Base-by-base conservation (phyloP, 768 basidiomycete species). In the Steccherinum ochraceum region DNA sequence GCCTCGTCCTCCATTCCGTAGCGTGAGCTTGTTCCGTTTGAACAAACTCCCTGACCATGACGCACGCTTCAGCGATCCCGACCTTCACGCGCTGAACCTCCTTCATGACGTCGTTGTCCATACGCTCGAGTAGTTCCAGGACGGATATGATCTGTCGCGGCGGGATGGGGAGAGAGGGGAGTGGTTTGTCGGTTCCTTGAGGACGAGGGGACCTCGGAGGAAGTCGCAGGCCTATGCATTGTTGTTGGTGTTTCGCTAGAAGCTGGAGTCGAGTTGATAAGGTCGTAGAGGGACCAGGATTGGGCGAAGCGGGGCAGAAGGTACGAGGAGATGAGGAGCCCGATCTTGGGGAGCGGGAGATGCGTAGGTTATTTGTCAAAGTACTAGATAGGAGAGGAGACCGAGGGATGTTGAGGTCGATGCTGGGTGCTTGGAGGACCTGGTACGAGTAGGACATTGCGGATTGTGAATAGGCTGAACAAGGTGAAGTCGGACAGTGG, bases 121-220 rank as follows among this genome's bases (percentile, higher is more conserved):
- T 60, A 20, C 48, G 24, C 43, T 70, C 68, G 12, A 75, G 61
- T 24, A 72, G 58, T 49, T 67, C 57, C 16, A 69, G 61, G 35
- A 71, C 51, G 5, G 59, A 48, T 45, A 65, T 58, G 46, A 69
- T 63, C 21, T 63, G 61, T 19, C 56, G 55, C 2, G 65, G 55
- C 18, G 64, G 56, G 26, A 64, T 56, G n/a, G 45, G n/a, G 12
- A 49, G 24, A 11, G 48, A 41, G 1, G 53, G 63, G 30, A 46
- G 19, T 12, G 54, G 48, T 27, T 52, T 52, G 18, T 46, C 26
- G n/a, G 43, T 12, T 40, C 4, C 40, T 12, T 40, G 46, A n/a
- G 13, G 35, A 16, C 16, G n/a, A 10, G 12, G 39, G 47, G 54
- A 19, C 12, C 21, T 18, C 50, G 56, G 45, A 27, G 40, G 41